Conservation (phyloP, 805 yeast species). For the Brettanomyces sp. region DNA sequence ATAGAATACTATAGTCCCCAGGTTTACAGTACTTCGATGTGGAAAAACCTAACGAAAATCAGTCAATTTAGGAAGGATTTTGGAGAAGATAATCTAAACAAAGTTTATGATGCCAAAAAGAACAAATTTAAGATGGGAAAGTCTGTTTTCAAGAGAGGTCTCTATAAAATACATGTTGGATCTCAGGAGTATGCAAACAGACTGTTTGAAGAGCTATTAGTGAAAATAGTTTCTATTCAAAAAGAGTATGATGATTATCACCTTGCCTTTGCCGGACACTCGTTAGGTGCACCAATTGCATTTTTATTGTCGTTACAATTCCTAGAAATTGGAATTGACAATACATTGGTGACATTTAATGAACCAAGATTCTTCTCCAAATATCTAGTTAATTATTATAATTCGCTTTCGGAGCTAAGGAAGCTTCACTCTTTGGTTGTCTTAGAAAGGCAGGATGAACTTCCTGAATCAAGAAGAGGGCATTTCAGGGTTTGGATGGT, state of each 20-base stretch:
- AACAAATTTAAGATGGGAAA: neutral
- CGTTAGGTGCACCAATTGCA: constrained; percentile 60
- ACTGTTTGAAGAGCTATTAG: constrained; percentile 30
- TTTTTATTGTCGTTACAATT: constrained; percentile 54
- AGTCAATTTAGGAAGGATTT: neutral
- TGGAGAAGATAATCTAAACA: neutral
- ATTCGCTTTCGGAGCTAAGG: neutral
- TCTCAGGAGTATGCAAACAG: constrained; percentile 38
- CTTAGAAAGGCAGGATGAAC: neutral
- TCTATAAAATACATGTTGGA: constrained; percentile 57
- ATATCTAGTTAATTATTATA: constrained; percentile 41
- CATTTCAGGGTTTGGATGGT: constrained; percentile 16
- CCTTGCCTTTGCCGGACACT: constrained; percentile 59
- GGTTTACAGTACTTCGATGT: constrained; percentile 5
- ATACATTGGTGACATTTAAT: constrained; percentile 51
- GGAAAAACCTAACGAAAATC: neutral
- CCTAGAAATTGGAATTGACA: constrained; percentile 41
- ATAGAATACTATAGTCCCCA: constrained; percentile 12
- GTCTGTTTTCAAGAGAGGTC: neutral
- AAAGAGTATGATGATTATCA: constrained; percentile 36
- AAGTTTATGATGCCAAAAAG: neutral
- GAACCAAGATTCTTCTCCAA: constrained; percentile 30
- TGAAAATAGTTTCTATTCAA: constrained; percentile 26
- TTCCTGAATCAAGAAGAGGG: constrained; percentile 7
- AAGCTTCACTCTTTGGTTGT: neutral